Evolutionary conservation across 208 protist species (phyloP).

Genomic region (Sergeia podlipaevii): DNA sequence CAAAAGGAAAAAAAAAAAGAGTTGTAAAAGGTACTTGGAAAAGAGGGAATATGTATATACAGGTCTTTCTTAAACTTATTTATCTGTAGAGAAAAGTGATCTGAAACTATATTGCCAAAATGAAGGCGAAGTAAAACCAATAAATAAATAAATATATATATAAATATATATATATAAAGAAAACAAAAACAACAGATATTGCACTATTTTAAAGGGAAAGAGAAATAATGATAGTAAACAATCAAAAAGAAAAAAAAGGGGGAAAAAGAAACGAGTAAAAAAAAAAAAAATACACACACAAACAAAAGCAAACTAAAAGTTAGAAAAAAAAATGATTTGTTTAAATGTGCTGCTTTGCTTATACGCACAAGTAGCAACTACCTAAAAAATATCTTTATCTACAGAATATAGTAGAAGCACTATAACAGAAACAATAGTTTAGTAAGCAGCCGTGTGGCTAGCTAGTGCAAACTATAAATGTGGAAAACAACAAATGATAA

Average conservation of each 20-base stretch:
- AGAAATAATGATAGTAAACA: neutral
- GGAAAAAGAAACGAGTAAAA: neutral
- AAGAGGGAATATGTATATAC: neutral
- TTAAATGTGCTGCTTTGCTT: too few species aligned
- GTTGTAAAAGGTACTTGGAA: neutral
- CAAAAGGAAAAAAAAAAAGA: conserved; percentile 1
- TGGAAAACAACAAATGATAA: conserved; percentile 10
- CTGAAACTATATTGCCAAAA: neutral
- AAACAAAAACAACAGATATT: neutral
- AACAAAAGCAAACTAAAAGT: neutral
- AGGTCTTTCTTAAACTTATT: too few species aligned
- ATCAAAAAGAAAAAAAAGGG: conserved; percentile 4
- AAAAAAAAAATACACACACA: neutral
- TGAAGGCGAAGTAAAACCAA: conserved; percentile 2
- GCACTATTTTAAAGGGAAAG: neutral
- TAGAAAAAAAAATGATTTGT: neutral
- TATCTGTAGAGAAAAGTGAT: too few species aligned
- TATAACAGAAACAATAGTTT: too few species aligned
- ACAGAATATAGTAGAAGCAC: too few species aligned
- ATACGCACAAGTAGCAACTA: too few species aligned
- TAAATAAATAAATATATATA: neutral
- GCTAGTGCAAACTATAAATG: too few species aligned
- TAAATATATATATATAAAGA: neutral
- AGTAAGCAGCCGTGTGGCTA: too few species aligned
- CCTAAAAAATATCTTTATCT: too few species aligned